Evolutionary conservation across 1,284 basidiomycete genomes (phyloP).

Genomic region (Boletellus dicymbophilus): DNA sequence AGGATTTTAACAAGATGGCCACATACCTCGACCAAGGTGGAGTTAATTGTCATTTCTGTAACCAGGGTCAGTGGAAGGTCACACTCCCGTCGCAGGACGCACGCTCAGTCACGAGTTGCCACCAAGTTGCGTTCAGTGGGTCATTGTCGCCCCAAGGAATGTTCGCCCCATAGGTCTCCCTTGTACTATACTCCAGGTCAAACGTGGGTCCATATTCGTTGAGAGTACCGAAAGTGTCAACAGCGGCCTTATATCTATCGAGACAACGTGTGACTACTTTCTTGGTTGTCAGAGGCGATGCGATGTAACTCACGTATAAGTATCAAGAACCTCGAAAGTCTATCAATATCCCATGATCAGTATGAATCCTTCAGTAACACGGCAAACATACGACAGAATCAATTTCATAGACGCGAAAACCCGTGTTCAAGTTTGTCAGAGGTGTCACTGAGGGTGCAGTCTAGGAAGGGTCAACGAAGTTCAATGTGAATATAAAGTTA

Average conservation of each 20-base stretch:
- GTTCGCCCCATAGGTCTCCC: conserved; percentile 63
- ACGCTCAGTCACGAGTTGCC: conserved; percentile 81
- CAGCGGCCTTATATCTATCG: conserved; percentile 62
- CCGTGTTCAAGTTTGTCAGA: conserved; percentile 73
- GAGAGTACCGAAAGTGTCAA: conserved; percentile 54
- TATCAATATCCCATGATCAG: conserved; percentile 25
- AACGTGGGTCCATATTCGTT: conserved; percentile 68
- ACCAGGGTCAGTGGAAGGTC: neutral
- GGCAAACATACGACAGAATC: conserved; percentile 58
- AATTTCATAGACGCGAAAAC: conserved; percentile 80
- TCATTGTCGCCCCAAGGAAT: conserved; percentile 68
- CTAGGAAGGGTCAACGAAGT: conserved; percentile 24
- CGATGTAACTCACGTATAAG: conserved; percentile 57
- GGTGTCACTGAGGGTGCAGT: conserved; percentile 77
- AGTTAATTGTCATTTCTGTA: conserved; percentile 63
- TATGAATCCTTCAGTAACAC: neutral
- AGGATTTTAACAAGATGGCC: neutral
- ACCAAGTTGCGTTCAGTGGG: conserved; percentile 83
- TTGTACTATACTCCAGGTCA: conserved; percentile 71
- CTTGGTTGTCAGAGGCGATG: neutral
- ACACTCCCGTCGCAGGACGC: conserved; percentile 16
- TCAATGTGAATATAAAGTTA: neutral
- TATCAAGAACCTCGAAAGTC: conserved; percentile 76
- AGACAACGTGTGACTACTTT: neutral
- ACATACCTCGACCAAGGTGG: conserved; percentile 58